phyloP scores from a whole-genome alignment of 2,329 filamentous ascomycete species.

The Xylariaceae sp. region DNA sequence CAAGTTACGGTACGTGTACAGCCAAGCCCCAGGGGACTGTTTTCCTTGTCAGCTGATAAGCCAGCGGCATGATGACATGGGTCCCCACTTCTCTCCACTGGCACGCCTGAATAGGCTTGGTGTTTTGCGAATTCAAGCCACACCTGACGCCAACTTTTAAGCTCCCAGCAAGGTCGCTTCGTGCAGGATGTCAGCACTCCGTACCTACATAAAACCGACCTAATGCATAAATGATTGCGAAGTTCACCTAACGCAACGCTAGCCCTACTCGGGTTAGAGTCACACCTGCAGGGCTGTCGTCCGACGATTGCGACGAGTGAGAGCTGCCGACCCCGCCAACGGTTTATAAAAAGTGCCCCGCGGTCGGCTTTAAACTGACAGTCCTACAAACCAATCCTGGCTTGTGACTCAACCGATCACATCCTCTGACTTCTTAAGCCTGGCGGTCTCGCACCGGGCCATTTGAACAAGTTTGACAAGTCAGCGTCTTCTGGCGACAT shows the following conservation, averaged over 20 bases:
- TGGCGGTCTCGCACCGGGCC: background rate
- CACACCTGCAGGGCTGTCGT: background rate
- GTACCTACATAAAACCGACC: background rate
- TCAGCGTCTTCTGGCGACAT: background rate
- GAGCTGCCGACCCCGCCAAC: conserved; percentile 16
- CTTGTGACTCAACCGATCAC: conserved; percentile 15
- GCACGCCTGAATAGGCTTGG: conserved; percentile 9
- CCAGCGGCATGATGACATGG: conserved; percentile 9
- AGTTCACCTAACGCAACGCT: background rate
- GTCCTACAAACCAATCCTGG: background rate
- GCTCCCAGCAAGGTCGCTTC: too few species aligned
- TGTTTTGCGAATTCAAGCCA: background rate
- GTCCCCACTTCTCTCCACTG: background rate
- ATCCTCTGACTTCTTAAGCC: background rate
- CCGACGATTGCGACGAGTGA: background rate
- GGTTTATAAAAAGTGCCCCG: conserved; percentile 18
- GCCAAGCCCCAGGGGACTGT: background rate
- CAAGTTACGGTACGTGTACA: background rate
- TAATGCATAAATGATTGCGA: background rate
- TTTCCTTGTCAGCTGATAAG: conserved; percentile 6
- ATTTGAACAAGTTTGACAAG: background rate
- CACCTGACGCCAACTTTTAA: background rate
- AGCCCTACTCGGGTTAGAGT: background rate
- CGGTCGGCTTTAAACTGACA: conserved; percentile 15
- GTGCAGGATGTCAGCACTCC: background rate